Base-by-base conservation (phyloP, 345 rosid species). In the Citrus sp. region DNA sequence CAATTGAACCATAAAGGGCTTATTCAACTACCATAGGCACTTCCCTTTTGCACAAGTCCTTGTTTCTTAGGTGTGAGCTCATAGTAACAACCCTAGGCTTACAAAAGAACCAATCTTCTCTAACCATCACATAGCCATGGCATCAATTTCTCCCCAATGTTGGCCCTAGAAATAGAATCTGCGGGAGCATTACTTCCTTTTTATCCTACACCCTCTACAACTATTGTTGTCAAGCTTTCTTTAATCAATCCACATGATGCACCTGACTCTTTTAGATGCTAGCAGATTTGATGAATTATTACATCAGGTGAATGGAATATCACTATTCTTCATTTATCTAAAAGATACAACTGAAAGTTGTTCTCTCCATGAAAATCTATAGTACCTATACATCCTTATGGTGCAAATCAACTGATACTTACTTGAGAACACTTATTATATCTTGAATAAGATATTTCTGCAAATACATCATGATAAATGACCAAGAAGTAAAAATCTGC, bases 401-500 rank as follows among this genome's bases (percentile, higher is more conserved):
- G 9, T 3, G 51, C 72, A 71, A 40, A 60, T 35, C 30, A 56
- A 77, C 18, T 38, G 46, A 22, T 21, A 81, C 91, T 87, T 76
- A 95, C 98, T 89, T 90, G 82, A 96, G 95, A 64, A 91, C 82
- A 72, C 74, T 32, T 65, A 79, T 76, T 32, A 91, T 80, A 80
- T 91, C 88, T 66, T 74, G 78, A 74, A 80, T 60, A 34, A 95
- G 91, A 87, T 90, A 90, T 81, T 88, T 90, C 84, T 85, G 93
- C 86, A 96, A 82, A 81, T 88, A 49, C 93, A 84, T 88, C 78
- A 94, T 77, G 72, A 92, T 88, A 67, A 79, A 84, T 55, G 90
- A 89, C 98, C 94, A 96, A 28, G 97, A 88, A 34, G 79, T 79
- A 78, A 96, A 91, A 73, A 94, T 87, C 98, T 96, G 91, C 88